phyloP scores from a whole-genome alignment of 495 filamentous ascomycete species.

The Hamigera avellanea region DNA sequence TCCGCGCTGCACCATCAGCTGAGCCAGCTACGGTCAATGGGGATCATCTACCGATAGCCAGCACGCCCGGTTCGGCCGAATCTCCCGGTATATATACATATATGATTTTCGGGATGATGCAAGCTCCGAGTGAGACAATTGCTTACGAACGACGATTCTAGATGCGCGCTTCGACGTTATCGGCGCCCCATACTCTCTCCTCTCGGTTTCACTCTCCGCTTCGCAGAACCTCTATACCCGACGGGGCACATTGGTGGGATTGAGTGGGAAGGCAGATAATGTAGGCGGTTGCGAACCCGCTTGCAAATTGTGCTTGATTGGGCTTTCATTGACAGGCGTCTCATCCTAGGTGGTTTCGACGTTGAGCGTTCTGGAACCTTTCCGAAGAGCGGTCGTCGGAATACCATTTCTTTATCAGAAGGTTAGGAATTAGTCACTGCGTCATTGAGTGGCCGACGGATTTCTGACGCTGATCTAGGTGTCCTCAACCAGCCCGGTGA shows the following conservation, averaged over 20 bases:
- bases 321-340: constrained; percentile 1
- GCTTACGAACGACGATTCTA: constrained; percentile 17
- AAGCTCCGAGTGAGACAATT: not conserved
- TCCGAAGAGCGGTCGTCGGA: constrained; percentile 62
- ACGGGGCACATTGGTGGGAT: constrained; percentile 76
- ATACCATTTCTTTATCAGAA: constrained; percentile 92
- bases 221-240: constrained; percentile 89
- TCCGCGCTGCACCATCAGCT: constrained; percentile 30
- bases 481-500: constrained; percentile 73
- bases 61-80: constrained; percentile 26
- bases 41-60: constrained; percentile 26
- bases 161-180: constrained; percentile 93
- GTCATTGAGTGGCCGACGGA: not conserved
- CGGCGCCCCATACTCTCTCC: constrained; percentile 78
- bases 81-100: constrained; percentile 34
- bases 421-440: constrained; percentile 13
- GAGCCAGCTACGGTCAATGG: constrained; percentile 25
- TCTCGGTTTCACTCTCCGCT: constrained; percentile 83
- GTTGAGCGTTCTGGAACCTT: constrained; percentile 74
- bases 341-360: constrained; percentile 59
- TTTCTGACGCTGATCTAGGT: constrained; percentile 33
- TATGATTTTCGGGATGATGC: not conserved
- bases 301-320: too few relatives aligned
- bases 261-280: constrained; percentile 86
- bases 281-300: constrained; percentile 30